These are phyloP conservation scores for Tephrocybe rancida DNA, from an alignment of 768 basidiomycete genomes.

Conservation along the genomic window DNA sequence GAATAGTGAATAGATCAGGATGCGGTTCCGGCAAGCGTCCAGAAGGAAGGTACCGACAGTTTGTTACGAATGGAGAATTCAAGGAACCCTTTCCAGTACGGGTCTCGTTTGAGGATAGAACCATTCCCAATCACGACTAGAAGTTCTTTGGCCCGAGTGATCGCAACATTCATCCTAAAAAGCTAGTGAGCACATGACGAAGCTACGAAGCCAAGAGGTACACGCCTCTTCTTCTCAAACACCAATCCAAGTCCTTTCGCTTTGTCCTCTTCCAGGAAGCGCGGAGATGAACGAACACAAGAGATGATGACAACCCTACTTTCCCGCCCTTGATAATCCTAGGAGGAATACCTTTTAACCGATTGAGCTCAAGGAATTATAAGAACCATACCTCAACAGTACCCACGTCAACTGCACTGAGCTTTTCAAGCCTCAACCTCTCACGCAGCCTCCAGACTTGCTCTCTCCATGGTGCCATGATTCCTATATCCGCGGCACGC, in stretches of 20 bases:
- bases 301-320: constrained; percentile 52
- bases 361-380: neutral
- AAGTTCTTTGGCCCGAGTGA: constrained; percentile 57
- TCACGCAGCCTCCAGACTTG: constrained; percentile 56
- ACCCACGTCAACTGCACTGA: constrained; percentile 50
- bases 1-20: neutral
- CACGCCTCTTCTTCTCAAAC: constrained; percentile 48
- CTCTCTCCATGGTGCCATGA: constrained; percentile 56
- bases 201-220: neutral
- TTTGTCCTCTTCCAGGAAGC: constrained; percentile 51
- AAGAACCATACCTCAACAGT: constrained; percentile 45
- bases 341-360: neutral
- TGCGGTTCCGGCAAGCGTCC: neutral
- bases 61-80: constrained; percentile 50
- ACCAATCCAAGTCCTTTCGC: constrained; percentile 48
- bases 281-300: constrained; percentile 45
- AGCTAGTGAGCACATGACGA: neutral
- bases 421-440: constrained; percentile 39
- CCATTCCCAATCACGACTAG: constrained; percentile 51
- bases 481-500: constrained; percentile 42
- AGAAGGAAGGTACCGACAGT: constrained; percentile 31
- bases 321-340: constrained; percentile 57
- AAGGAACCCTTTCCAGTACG: constrained; percentile 53
- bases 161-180: constrained; percentile 55
- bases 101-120: constrained; percentile 41